These are phyloP conservation scores for Claviceps pusilla DNA, from an alignment of 2,329 filamentous ascomycete genomes.

Conservation along the genomic window DNA sequence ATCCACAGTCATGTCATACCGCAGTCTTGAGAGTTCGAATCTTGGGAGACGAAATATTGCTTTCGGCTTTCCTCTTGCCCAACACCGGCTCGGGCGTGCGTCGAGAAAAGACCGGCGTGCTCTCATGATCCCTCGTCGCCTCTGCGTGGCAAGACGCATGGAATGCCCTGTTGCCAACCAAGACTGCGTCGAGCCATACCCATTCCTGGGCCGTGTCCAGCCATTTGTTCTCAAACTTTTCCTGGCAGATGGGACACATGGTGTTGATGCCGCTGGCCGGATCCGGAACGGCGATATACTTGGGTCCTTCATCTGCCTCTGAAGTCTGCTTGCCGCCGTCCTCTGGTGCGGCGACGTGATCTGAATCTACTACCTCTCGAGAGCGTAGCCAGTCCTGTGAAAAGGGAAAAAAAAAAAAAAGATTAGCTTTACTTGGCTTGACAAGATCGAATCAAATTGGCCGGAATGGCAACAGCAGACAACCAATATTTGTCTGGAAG, in stretches of 20 bases:
- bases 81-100: slow-evolving; percentile 50
- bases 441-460: background rate
- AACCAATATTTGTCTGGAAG: background rate
- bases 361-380: slow-evolving; percentile 60
- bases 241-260: slow-evolving; percentile 86
- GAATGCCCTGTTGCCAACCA: slow-evolving; percentile 65
- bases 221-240: slow-evolving; percentile 86
- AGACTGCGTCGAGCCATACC: slow-evolving; percentile 84
- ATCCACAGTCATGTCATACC: slow-evolving; percentile 9
- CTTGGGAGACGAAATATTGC: slow-evolving; percentile 26
- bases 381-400: slow-evolving; percentile 76
- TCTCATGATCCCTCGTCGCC: slow-evolving; percentile 50
- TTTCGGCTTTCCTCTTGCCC: slow-evolving; percentile 64
- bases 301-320: slow-evolving; percentile 30
- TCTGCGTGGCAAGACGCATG: slow-evolving; percentile 84
- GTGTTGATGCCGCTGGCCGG: slow-evolving; percentile 59
- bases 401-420: background rate
- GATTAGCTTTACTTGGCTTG: background rate
- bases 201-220: slow-evolving; percentile 88
- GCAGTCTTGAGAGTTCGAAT: slow-evolving; percentile 16
- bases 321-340: slow-evolving; percentile 18
- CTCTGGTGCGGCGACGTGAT: slow-evolving; percentile 24
- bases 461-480: background rate
- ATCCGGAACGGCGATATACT: slow-evolving; percentile 73
- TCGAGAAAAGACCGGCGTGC: slow-evolving; percentile 25